phyloP scores from a whole-genome alignment of 257 asterid species.

The Scutellaria minor region DNA sequence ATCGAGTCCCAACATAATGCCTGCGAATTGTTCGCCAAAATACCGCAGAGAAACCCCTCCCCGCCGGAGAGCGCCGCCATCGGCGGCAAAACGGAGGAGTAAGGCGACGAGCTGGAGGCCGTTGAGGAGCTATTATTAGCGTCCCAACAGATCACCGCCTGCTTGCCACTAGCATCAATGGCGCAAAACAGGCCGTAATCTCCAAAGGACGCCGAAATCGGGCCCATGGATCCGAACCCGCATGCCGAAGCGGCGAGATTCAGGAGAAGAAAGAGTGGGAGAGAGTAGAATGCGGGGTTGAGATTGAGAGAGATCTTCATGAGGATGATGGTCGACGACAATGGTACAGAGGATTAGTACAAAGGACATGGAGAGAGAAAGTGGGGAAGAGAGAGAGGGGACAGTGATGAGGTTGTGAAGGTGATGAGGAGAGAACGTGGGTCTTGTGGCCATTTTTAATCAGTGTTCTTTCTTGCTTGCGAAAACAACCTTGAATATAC shows the following conservation, averaged over 20 bases:
- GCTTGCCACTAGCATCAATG: slow-evolving; percentile 95
- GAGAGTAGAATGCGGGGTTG: slow-evolving; percentile 10
- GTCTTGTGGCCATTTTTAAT: slow-evolving; percentile 50
- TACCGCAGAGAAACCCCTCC: slow-evolving; percentile 82
- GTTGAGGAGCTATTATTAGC: slow-evolving; percentile 48
- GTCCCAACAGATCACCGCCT: slow-evolving; percentile 89
- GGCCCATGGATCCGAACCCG: slow-evolving; percentile 87
- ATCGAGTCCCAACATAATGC: slow-evolving; percentile 70
- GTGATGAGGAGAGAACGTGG: slow-evolving; percentile 59
- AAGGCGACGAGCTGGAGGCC: slow-evolving; percentile 39
- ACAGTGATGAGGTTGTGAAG: slow-evolving; percentile 36
- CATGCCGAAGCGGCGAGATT: slow-evolving; percentile 43
- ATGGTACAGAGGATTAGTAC: slow-evolving; percentile 22
- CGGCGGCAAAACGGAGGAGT: slow-evolving; percentile 55
- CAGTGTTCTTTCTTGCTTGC: slow-evolving; percentile 31
- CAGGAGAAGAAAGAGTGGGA: slow-evolving; percentile 37
- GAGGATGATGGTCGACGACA: slow-evolving; percentile 13
- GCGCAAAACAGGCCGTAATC: slow-evolving; percentile 71
- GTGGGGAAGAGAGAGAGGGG: slow-evolving; percentile 32
- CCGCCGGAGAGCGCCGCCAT: slow-evolving; percentile 92
- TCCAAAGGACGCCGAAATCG: slow-evolving; percentile 86
- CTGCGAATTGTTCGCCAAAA: slow-evolving; percentile 73
- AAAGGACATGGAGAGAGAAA: slow-evolving; percentile 50
- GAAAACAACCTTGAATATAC: slow-evolving; percentile 3
- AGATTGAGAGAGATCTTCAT: slow-evolving; percentile 27